These are phyloP conservation scores for Erigeron canadensis DNA, from an alignment of 129 eudicot genomes.

Conservation along the genomic window DNA sequence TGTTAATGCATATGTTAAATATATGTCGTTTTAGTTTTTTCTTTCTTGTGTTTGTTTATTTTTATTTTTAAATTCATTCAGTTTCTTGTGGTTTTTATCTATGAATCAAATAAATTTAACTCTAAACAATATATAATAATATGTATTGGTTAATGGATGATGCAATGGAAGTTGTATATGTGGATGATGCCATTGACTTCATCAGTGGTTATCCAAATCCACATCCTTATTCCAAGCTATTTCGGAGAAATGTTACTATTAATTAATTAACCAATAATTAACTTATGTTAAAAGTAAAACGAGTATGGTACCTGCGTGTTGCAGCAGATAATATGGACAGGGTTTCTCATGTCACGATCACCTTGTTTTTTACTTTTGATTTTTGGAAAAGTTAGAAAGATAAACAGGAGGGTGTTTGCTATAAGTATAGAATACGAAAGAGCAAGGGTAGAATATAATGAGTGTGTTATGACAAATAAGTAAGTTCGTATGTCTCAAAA, in stretches of 20 bases:
- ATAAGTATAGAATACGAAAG: no score
- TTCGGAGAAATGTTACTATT: not conserved
- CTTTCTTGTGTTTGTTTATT: not conserved
- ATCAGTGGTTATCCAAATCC: not conserved
- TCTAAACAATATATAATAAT: not conserved
- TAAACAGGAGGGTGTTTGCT: no score
- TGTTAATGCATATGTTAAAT: not conserved
- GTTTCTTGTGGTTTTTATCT: not conserved
- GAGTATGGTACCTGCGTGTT: no score
- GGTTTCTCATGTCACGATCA: no score
- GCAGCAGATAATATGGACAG: no score
- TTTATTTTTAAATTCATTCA: not conserved
- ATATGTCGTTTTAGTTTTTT: not conserved
- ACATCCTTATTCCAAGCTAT: not conserved
- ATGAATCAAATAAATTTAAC: not conserved
- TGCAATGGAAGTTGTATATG: constrained; percentile 6
- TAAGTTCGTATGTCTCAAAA: no score
- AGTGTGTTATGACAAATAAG: no score
- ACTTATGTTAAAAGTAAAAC: no score
- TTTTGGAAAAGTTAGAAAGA: no score
- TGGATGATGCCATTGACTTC: constrained; percentile 29
- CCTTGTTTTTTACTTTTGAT: no score
- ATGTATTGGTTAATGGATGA: constrained; percentile 1
- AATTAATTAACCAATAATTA: no score
- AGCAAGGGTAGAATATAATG: no score